Evolutionary conservation across 495 filamentous ascomycete genomes (phyloP).

Genomic region (Amorphotheca resinae): DNA sequence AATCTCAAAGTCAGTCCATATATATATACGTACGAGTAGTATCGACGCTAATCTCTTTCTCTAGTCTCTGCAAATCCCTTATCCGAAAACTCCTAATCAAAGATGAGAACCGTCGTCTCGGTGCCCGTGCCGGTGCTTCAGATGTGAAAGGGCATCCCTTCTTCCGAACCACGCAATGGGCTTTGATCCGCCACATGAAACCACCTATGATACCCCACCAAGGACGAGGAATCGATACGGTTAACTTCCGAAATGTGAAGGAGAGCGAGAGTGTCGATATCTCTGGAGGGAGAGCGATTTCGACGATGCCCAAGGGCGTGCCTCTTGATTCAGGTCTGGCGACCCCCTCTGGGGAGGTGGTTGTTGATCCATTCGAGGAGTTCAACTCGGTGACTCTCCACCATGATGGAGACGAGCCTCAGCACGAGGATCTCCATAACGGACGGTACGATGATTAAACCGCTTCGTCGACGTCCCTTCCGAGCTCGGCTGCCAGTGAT

Average conservation of each 20-base stretch:
- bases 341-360: constrained; percentile 69
- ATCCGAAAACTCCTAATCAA: constrained; percentile 97
- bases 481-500: not conserved
- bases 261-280: constrained; percentile 95
- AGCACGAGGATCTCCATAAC: constrained; percentile 20
- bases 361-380: constrained; percentile 92
- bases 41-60: constrained; percentile 9
- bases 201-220: constrained; percentile 96
- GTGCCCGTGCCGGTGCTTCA: constrained; percentile 86
- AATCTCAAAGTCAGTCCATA: constrained; percentile 71
- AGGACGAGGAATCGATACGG: constrained; percentile 79
- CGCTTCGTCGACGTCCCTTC: not conserved
- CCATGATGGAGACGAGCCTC: constrained; percentile 72
- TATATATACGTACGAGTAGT: not conserved
- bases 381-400: constrained; percentile 98
- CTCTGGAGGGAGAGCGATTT: constrained; percentile 44
- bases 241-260: constrained; percentile 96
- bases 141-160: constrained; percentile 96
- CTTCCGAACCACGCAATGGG: constrained; percentile 94
- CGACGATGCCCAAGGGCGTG: constrained; percentile 48
- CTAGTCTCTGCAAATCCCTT: constrained; percentile 85
- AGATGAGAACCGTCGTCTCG: constrained; percentile 89
- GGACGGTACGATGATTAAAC: constrained; percentile 17
- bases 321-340: constrained; percentile 73
- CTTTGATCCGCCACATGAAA: constrained; percentile 91